Conservation (phyloP, 2,329 filamentous ascomycete genomes). For the Phialophora tarda region DNA sequence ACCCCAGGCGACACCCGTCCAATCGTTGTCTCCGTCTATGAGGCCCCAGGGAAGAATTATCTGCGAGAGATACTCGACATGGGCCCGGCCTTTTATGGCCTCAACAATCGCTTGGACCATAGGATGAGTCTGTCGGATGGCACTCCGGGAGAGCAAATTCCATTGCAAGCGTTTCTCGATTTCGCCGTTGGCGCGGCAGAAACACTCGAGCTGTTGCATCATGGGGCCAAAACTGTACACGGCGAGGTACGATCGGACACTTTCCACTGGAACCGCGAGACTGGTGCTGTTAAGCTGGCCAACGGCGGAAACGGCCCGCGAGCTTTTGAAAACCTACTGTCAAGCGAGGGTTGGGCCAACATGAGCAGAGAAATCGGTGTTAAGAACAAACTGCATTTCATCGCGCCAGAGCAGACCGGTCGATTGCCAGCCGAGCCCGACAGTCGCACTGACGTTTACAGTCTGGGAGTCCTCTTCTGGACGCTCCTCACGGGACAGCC, state of each 20-base stretch:
- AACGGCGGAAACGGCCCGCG: constrained; percentile 86
- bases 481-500: constrained; percentile 78
- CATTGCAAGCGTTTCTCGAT: constrained; percentile 78
- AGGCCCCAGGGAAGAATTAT: constrained; percentile 76
- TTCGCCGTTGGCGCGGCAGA: constrained; percentile 89
- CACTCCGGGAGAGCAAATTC: constrained; percentile 64
- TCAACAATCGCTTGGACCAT: constrained; percentile 51
- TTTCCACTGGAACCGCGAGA: constrained; percentile 80
- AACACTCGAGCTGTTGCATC: constrained; percentile 88
- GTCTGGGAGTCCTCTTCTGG: constrained; percentile 87
- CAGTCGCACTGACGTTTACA: constrained; percentile 90
- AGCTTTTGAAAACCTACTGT: constrained; percentile 87
- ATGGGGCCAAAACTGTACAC: constrained; percentile 82
- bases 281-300: constrained; percentile 74
- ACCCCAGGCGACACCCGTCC: constrained; percentile 71
- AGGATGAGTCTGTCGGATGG: constrained; percentile 46
- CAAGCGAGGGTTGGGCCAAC: constrained; percentile 81
- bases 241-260: constrained; percentile 90
- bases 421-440: constrained; percentile 92
- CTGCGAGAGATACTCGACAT: constrained; percentile 70
- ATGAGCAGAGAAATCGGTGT: constrained; percentile 83
- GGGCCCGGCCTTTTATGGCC: constrained; percentile 74
- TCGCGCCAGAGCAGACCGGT: constrained; percentile 93
- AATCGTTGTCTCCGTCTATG: constrained; percentile 81
- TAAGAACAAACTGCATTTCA: constrained; percentile 87